Evolutionary conservation across 1,284 basidiomycete genomes (phyloP).

Genomic region (Trichosporon sp.): DNA sequence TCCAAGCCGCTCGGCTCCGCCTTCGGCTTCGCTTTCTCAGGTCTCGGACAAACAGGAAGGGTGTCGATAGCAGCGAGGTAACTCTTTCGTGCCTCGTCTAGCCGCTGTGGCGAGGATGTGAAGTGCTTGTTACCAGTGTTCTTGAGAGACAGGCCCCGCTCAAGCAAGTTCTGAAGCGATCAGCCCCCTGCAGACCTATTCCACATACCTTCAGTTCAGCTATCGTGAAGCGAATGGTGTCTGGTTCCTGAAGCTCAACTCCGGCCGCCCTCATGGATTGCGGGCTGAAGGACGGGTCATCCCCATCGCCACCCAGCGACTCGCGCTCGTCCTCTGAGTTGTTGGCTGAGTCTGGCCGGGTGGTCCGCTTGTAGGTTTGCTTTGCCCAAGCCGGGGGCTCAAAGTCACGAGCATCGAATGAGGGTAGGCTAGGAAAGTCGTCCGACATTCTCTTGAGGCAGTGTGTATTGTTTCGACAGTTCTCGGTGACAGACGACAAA

Average conservation of each 20-base stretch:
- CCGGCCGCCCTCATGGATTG: constrained; percentile 37
- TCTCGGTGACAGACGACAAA: too few relatives aligned
- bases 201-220: constrained; percentile 26
- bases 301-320: background rate
- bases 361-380: background rate
- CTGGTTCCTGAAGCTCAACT: constrained; percentile 29
- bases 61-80: constrained; percentile 32
- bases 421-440: constrained; percentile 10
- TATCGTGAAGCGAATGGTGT: constrained; percentile 16
- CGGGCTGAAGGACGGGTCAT: constrained; percentile 10
- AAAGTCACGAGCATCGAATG: constrained; percentile 31
- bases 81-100: constrained; percentile 25
- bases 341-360: background rate
- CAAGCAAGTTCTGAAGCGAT: constrained; percentile 23
- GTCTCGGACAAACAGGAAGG: constrained; percentile 16
- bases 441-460: constrained; percentile 5
- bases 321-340: background rate
- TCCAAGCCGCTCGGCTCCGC: constrained; percentile 24
- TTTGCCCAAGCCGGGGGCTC: constrained; percentile 36
- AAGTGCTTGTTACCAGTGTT: constrained; percentile 37
- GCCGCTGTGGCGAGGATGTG: constrained; percentile 25
- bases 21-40: background rate
- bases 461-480: too few relatives aligned
- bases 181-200: background rate
- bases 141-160: constrained; percentile 26